Evolutionary conservation across 1,139 yeast species (phyloP).

Genomic region (Magnusiomyces fungicola): DNA sequence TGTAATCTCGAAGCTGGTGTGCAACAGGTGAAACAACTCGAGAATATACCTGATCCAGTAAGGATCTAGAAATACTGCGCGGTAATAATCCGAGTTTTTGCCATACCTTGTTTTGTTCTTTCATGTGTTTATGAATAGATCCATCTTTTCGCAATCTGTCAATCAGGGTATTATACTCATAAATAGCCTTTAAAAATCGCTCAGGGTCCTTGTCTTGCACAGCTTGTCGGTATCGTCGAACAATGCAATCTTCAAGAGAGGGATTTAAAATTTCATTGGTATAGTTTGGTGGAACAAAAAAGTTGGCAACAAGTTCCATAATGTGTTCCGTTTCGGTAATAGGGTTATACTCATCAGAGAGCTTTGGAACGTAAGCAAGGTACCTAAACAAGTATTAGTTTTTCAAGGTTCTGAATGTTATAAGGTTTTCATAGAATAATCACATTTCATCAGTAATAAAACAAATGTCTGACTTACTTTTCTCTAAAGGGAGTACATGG

Average conservation of each 20-base stretch:
- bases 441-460: background rate
- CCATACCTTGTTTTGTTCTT: constrained; percentile 26
- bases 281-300: constrained; percentile 42
- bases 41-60: constrained; percentile 64
- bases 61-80: constrained; percentile 53
- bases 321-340: constrained; percentile 58
- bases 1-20: constrained; percentile 55
- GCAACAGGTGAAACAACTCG: constrained; percentile 75
- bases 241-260: constrained; percentile 35
- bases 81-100: constrained; percentile 34
- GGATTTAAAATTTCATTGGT: constrained; percentile 38
- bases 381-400: background rate
- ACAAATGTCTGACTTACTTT: constrained; percentile 1
- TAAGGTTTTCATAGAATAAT: too few species aligned
- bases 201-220: constrained; percentile 35
- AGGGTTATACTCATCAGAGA: constrained; percentile 54
- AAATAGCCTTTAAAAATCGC: constrained; percentile 32
- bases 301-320: constrained; percentile 43
- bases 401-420: too few species aligned
- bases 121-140: constrained; percentile 34
- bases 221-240: constrained; percentile 41
- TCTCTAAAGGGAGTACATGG: constrained; percentile 12
- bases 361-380: constrained; percentile 12
- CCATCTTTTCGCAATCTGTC: constrained; percentile 30
- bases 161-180: constrained; percentile 38